Evolutionary conservation across 129 eudicot genomes (phyloP), one percentile per base, ranked within the genome.

Genomic region (Pseudognaphalium luteoalbum): DNA sequence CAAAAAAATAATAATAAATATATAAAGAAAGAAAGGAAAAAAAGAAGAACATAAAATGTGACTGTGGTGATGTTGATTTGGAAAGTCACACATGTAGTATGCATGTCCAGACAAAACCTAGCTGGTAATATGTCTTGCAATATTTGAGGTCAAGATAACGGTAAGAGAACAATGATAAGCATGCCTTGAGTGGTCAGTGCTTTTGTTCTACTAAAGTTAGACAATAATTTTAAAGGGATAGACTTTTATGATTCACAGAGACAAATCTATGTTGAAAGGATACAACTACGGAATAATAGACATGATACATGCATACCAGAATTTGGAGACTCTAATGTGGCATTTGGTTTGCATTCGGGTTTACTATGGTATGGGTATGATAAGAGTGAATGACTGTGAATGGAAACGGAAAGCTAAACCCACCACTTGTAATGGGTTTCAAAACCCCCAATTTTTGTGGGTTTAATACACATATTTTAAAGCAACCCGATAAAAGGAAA

Each of bases 61-160:
- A 39, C 47, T 39, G 0, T 39, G 2, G 47, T 39, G 9, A 39
- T 50, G 44, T 29, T 70, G 22, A 50, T 70, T 28, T 1, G 44
- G 28, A 51, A 25, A 70, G 42, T 70, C 54, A 54, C 76, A 71
- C 42, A 17, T 51, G 72, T 11, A 50, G 64, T 51, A 51, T 9
- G 44, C 75, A 71, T 71, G 75, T 71, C 64, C 29, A 50, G 44
- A 30, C 28, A 28, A 51, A 70, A 29, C 63, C 75, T 28, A 51
- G 60, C 63, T 30, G 30, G 60, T 25, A 69, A 14, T 56, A 47
- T 56, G 60, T 70, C 39, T 29, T 70, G 16, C 44, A 16, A 7
- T 15, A 29, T 15, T 54, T 61, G 33, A 61, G 37, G 44, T 70
- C 44, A 51, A 51, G 22, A 70, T 51, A 20, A 28, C 35, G 28